Evolutionary conservation across 192 early-diverging fungal species (phyloP), one percentile per base, ranked within the genome.

Genomic region (Backusella macrospora): DNA sequence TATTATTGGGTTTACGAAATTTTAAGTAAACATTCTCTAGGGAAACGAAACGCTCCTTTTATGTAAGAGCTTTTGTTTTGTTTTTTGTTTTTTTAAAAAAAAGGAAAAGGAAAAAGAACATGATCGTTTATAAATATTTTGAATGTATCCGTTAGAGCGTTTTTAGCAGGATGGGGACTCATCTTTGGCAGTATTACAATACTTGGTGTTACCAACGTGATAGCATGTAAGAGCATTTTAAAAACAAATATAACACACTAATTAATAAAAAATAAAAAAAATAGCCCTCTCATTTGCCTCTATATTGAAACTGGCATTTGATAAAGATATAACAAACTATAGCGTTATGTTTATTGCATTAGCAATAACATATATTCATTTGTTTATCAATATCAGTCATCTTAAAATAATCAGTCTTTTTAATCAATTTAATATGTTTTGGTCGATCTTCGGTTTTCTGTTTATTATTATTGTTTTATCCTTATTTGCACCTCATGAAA

Each of bases 391-490:
- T 29, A 29, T 64, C 5, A 48, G 59, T 45, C 38, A 63, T 34
- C 40, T 76, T 49, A 62, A 62, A 43, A 16, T 59, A 13, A 45
- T 80, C 15, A 47, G 45, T 12, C 10, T 72, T 12, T 55, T 80
- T 15, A 80, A 80, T 46, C 62, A 80, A 55, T 42, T 76, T n/a
- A 80, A 55, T 45, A 74, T 80, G 10, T 80, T 73, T 55, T 80
- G 78, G 78, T 73, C 78, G 0, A 63, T 63, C 42, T 21, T 65
- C n/a, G 78, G 78, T 6, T 44, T 80, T 15, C 2, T 76, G 1
- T 65, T 68, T 26, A 72, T 80, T 39, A 69, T 72, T 16, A 37
- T 49, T 43, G 49, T 70, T n/a, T 45, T 80, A 12, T 71, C 72
- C 21, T 15, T 62, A 5, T 67, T 42, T 29, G 44, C 74, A 4